Conservation (phyloP, 441 rosid species). For the Arabidopsis hybrid region DNA sequence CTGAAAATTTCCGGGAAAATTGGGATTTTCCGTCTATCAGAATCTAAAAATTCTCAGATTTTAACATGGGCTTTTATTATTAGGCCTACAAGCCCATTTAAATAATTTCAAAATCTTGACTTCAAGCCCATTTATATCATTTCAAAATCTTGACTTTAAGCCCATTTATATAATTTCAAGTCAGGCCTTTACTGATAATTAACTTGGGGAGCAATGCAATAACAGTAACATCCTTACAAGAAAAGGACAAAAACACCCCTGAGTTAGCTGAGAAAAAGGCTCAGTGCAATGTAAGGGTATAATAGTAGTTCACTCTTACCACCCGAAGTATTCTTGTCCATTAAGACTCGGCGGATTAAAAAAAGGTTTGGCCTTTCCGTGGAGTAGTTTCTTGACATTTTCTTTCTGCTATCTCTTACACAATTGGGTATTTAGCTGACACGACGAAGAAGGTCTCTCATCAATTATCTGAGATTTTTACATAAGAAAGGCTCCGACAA, state of each 20-base stretch:
- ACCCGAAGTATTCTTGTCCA: constrained; percentile 36
- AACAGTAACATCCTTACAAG: background rate
- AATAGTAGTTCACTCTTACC: background rate
- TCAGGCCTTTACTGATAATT: constrained; percentile 9
- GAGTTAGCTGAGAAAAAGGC: background rate
- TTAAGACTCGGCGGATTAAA: constrained; percentile 37
- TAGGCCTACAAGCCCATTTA: constrained; percentile 16
- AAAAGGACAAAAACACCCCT: constrained; percentile 33
- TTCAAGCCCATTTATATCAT: constrained; percentile 12
- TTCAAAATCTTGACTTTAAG: constrained; percentile 1
- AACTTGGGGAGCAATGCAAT: constrained; percentile 24
- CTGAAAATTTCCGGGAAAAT: constrained; percentile 20
- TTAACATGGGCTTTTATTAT: background rate
- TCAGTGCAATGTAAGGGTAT: background rate
- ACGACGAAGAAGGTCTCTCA: constrained; percentile 32
- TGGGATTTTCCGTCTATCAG: background rate
- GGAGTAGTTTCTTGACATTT: background rate
- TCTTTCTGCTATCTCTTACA: background rate
- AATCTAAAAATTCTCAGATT: background rate
- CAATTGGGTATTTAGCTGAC: constrained; percentile 27
- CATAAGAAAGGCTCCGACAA: background rate
- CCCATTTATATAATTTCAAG: constrained; percentile 11
- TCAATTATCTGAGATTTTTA: constrained; percentile 2
- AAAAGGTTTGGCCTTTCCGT: background rate
- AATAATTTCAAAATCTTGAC: too few species aligned